Evolutionary conservation across 768 basidiomycete genomes (phyloP).

Genomic region (Hypholoma fasciculare): DNA sequence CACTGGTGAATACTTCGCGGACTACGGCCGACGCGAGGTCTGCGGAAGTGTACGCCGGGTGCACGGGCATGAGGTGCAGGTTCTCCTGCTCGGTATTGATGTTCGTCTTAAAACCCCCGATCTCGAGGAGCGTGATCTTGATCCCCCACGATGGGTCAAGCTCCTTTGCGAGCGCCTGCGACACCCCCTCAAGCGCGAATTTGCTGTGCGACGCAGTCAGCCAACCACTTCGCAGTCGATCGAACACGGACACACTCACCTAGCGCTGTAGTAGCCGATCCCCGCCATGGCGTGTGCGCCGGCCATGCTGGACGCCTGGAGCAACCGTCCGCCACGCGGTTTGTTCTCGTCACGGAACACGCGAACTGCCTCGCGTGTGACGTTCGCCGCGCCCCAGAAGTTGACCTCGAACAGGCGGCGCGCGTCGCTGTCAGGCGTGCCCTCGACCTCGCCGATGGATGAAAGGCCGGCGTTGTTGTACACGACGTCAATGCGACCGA

Average conservation of each 20-base stretch:
- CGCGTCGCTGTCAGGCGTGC: constrained; percentile 30
- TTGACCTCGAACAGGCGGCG: constrained; percentile 38
- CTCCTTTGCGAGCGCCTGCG: background rate
- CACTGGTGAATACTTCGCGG: background rate
- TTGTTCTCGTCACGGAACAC: constrained; percentile 37
- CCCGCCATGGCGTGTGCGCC: constrained; percentile 28
- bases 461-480: constrained; percentile 42
- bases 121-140: background rate
- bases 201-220: background rate
- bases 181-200: background rate
- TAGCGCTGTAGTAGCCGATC: constrained; percentile 26
- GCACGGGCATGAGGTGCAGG: background rate
- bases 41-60: background rate
- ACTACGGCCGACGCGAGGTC: background rate
- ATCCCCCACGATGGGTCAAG: background rate
- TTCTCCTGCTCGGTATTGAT: background rate
- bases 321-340: constrained; percentile 37
- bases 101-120: background rate
- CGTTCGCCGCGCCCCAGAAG: constrained; percentile 37
- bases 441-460: constrained; percentile 37
- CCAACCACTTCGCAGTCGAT: background rate
- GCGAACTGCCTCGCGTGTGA: constrained; percentile 29
- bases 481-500: constrained; percentile 45
- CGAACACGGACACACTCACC: constrained; percentile 3
- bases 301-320: constrained; percentile 35